Conservation (phyloP, 2,329 filamentous ascomycete genomes). For the Talaromyces sp. region DNA sequence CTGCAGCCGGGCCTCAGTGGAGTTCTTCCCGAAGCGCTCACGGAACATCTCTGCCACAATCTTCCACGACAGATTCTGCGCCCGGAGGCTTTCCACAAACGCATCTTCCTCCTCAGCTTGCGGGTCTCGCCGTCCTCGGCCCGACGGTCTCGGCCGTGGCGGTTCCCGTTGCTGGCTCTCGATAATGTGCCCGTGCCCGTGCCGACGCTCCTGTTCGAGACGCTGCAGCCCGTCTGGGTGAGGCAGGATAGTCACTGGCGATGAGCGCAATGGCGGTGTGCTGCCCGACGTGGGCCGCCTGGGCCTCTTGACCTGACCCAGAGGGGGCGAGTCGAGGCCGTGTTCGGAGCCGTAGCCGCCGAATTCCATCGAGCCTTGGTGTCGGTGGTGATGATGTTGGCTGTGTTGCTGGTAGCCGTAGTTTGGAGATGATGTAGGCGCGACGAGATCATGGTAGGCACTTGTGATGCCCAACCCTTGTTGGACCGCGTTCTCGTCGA, state of each 20-base stretch:
- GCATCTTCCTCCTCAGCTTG: conserved; percentile 35
- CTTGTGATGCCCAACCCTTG: conserved; percentile 35
- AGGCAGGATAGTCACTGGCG: conserved; percentile 33
- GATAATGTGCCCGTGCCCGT: conserved; percentile 19
- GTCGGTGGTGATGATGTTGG: neutral
- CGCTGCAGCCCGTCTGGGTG: conserved; percentile 35
- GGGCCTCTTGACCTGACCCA: conserved; percentile 19
- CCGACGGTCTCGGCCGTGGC: conserved; percentile 24
- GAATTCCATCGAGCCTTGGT: conserved; percentile 13
- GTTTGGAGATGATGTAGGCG: conserved; percentile 20
- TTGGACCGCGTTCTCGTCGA: conserved; percentile 22
- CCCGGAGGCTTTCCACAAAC: conserved; percentile 31
- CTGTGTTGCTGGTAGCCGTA: conserved; percentile 18
- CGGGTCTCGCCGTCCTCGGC: conserved; percentile 30
- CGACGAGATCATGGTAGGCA: conserved; percentile 26
- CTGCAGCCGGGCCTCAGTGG: conserved; percentile 34
- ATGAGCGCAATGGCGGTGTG: conserved; percentile 18
- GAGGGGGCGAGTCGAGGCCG: conserved; percentile 19
- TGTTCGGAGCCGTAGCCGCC: conserved; percentile 17
- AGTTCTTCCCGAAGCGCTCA: conserved; percentile 32
- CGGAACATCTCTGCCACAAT: conserved; percentile 31
- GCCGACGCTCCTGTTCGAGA: conserved; percentile 30
- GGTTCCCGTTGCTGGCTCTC: conserved; percentile 17
- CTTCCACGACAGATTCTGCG: conserved; percentile 34
- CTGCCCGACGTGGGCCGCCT: conserved; percentile 17